Base-by-base conservation (phyloP, 257 asterid species). In the Fraxinus pennsylvanica region DNA sequence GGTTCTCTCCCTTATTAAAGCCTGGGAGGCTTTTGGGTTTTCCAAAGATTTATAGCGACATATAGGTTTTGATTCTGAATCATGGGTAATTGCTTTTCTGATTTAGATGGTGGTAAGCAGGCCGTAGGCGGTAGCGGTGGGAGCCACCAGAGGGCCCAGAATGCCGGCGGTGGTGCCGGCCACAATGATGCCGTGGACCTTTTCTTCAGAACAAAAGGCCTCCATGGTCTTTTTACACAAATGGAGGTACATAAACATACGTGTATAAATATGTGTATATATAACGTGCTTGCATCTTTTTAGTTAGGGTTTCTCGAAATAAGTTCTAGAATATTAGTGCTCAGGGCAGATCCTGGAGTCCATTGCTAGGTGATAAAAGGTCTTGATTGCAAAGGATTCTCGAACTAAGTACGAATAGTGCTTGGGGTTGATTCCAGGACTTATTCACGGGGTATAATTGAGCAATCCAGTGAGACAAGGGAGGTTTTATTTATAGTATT, bases 91-190 rank as follows among this genome's bases (percentile, higher is more conserved):
- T 90, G 92, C 78, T 74, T 76, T 13, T 89, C 96, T 3, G 97
- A 90, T 82, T 88, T 89, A 66, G 81, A 86, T 66, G 96, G 97
- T 63, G 97, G 97, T 17, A 76, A 89, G 82, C 97, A 92, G 74
- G 97, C 93, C 17, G 74, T 91, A 19, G 96, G 88, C 0, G 86
- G 82, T 65, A 75, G 80, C 33, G 68, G 74, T 54, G 78, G 77
- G 74, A 77, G 36, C 72, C 80, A 83, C 70, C 70, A 21, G 4
- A 7, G 27, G 78, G 67, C 82, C 82, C 88, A 72, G 76, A 68
- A 29, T 0, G 74, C 32, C 1, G 82, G 77, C 61, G 80, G 69
- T 47, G 77, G 25, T 0, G 79, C 47, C 27, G 87, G 76, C 8
- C 85, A 17, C 13, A 90, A 92, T 84, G 96, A 91, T 78, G 97